Evolutionary conservation across 164 flowering plant species (phyloP).

Genomic region (Macadamia tetraphylla): DNA sequence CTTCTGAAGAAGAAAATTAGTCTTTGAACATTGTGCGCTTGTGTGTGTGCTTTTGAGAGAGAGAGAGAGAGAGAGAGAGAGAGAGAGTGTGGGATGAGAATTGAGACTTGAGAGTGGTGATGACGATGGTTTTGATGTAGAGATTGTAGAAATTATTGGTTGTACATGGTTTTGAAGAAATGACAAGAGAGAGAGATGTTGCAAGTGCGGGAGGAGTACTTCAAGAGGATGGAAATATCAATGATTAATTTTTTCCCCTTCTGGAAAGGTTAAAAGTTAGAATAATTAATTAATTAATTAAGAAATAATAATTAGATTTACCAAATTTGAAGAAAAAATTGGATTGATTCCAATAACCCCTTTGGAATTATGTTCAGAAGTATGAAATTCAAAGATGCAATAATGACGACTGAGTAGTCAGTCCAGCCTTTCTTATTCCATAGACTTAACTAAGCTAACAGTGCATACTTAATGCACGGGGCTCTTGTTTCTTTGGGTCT

Average conservation of each 20-base stretch:
- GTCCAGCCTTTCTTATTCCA: too few species aligned
- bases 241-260: conserved; percentile 22
- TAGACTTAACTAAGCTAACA: too few species aligned
- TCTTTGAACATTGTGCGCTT: conserved; percentile 20
- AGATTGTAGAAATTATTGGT: background rate
- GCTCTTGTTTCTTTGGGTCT: too few species aligned
- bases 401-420: too few species aligned
- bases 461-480: too few species aligned
- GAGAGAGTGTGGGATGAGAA: background rate
- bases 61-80: conserved; percentile 23
- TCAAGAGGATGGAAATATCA: conserved; percentile 41
- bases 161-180: background rate
- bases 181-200: conserved; percentile 13
- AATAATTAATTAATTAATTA: background rate
- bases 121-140: conserved; percentile 1
- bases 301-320: background rate
- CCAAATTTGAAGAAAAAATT: background rate
- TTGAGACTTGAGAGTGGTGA: background rate
- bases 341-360: too few species aligned
- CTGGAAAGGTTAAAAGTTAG: background rate
- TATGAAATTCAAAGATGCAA: too few species aligned
- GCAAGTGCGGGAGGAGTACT: conserved; percentile 31
- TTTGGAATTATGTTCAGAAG: too few species aligned
- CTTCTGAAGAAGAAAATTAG: conserved; percentile 24
- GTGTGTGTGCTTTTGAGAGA: too few species aligned